Percentiles rank a stretch among this genome's conserved stretches.
Conservation (phyloP, 192 early-diverging fungal species). For the Podila clonocystis region DNA sequence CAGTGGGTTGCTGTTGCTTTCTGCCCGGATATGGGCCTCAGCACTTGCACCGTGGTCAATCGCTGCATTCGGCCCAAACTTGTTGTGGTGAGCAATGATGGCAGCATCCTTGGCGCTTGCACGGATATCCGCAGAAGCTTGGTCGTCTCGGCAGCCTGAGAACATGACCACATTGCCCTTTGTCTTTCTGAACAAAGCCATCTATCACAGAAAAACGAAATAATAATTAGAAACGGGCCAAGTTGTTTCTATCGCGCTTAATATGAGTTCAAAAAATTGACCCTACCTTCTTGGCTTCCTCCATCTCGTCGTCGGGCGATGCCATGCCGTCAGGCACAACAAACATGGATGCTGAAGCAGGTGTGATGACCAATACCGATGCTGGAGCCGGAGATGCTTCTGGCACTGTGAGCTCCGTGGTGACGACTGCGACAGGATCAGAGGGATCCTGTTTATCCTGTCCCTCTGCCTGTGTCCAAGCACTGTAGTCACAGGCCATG, state of each 20-base stretch:
- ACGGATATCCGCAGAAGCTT: conserved; percentile 75
- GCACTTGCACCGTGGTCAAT: neutral
- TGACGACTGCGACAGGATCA: neutral
- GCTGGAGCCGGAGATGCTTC: too few relatives aligned
- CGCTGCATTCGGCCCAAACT: neutral
- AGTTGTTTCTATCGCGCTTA: too few relatives aligned
- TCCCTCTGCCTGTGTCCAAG: neutral
- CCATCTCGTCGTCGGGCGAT: neutral
- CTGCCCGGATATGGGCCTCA: neutral
- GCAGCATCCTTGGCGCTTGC: conserved; percentile 70
- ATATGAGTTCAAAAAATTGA: too few relatives aligned
- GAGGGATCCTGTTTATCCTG: neutral
- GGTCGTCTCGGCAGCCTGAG: conserved; percentile 74
- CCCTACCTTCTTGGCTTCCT: neutral
- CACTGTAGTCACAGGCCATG: neutral
- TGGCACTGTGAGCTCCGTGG: too few relatives aligned
- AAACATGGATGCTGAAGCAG: too few relatives aligned
- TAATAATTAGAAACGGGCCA: neutral
- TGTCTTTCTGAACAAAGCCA: conserved; percentile 45
- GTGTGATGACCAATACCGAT: too few relatives aligned
- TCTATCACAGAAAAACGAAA: neutral
- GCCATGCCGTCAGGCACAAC: too few relatives aligned
- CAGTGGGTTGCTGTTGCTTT: conserved; percentile 15
- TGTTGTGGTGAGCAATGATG: conserved; percentile 68
- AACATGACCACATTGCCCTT: conserved; percentile 77